These are phyloP conservation scores for Pichia exigua DNA, from an alignment of 805 yeast species.

Conservation along the genomic window DNA sequence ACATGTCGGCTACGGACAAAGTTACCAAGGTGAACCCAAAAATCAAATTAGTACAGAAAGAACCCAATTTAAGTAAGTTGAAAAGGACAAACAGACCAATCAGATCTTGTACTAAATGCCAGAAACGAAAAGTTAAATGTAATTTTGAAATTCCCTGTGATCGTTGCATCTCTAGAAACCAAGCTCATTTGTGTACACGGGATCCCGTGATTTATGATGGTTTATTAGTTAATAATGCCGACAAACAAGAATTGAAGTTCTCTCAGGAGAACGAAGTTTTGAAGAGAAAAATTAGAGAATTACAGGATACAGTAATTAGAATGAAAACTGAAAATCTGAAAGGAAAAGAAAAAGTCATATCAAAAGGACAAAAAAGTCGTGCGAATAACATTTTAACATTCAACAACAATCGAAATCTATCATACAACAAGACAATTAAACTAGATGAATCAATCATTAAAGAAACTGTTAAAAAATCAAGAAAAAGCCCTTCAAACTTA, in stretches of 20 bases:
- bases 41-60: neutral
- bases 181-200: conserved; percentile 26
- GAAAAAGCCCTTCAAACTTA: neutral
- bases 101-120: conserved; percentile 39
- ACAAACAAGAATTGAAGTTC: conserved; percentile 18
- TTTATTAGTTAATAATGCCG: conserved; percentile 20
- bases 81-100: conserved; percentile 30
- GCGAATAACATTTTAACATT: neutral
- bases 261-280: conserved; percentile 24
- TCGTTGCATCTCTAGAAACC: conserved; percentile 30
- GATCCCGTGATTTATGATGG: conserved; percentile 31
- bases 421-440: neutral
- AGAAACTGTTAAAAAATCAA: neutral
- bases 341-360: neutral
- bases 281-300: conserved; percentile 20
- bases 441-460: neutral
- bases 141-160: conserved; percentile 41
- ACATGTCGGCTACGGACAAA: neutral
- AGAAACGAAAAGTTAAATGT: conserved; percentile 41
- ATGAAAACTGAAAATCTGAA: conserved; percentile 2
- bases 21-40: neutral
- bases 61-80: conserved; percentile 14
- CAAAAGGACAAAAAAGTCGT: neutral
- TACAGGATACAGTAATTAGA: conserved; percentile 18
- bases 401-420: neutral